phyloP scores from a whole-genome alignment of 2,329 filamentous ascomycete genomes.

The Phaeophleospora eucalypticola region DNA sequence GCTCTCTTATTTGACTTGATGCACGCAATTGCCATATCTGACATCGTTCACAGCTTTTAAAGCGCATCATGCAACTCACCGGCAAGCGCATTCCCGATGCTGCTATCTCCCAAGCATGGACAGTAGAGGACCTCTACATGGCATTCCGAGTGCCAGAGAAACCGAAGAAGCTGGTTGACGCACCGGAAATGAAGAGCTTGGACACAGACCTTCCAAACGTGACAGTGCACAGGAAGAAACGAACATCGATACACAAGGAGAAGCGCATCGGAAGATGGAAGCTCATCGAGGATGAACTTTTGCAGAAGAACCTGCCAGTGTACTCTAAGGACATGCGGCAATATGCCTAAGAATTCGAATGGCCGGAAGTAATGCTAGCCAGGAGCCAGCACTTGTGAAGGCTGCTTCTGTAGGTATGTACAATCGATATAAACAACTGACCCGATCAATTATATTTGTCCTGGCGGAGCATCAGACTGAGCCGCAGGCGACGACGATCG shows the following conservation, averaged over 20 bases:
- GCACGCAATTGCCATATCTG: too few relatives aligned
- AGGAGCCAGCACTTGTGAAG: too few relatives aligned
- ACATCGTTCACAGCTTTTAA: constrained; percentile 79
- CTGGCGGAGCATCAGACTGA: too few relatives aligned
- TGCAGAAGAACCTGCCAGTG: constrained; percentile 57
- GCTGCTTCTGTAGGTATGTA: too few relatives aligned
- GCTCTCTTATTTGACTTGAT: constrained; percentile 39
- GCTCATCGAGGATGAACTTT: constrained; percentile 68
- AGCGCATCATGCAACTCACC: constrained; percentile 77
- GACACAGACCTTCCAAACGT: constrained; percentile 64
- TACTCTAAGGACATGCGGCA: constrained; percentile 2
- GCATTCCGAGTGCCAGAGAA: constrained; percentile 36
- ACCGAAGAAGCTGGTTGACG: constrained; percentile 58
- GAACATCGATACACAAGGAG: constrained; percentile 70
- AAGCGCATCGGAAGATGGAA: constrained; percentile 71
- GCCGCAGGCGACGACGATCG: too few relatives aligned
- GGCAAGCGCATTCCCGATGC: constrained; percentile 71
- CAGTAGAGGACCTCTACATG: constrained; percentile 37
- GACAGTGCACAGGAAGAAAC: constrained; percentile 57
- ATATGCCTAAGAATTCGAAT: neutral
- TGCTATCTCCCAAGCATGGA: constrained; percentile 47
- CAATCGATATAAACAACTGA: too few relatives aligned
- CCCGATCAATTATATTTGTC: too few relatives aligned
- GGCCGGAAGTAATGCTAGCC: too few relatives aligned
- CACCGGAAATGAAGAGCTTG: constrained; percentile 47